phyloP scores from a whole-genome alignment of 495 filamentous ascomycete genomes.

The Trichoderma virens region DNA sequence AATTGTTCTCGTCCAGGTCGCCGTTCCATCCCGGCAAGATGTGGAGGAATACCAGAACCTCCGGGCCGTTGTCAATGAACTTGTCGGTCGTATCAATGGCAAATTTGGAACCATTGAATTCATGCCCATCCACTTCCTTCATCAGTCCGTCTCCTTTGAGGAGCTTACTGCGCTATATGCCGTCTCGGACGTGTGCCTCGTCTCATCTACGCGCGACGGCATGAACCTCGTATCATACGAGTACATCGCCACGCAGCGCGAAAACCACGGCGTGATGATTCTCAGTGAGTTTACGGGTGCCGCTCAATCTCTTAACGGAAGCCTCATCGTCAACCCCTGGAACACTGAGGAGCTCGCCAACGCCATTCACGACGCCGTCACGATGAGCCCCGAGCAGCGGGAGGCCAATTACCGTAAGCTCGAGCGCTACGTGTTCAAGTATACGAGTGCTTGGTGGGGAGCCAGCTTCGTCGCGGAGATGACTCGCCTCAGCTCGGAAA shows the following conservation, averaged over 20 bases:
- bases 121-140: slow-evolving; percentile 94
- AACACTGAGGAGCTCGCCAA: slow-evolving; percentile 83
- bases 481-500: slow-evolving; percentile 40
- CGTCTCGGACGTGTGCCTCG: slow-evolving; percentile 80
- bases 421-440: slow-evolving; percentile 76
- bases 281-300: slow-evolving; percentile 91
- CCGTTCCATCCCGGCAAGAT: slow-evolving; percentile 83
- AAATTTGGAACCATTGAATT: slow-evolving; percentile 89
- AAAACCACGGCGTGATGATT: slow-evolving; percentile 80
- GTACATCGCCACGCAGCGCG: slow-evolving; percentile 82
- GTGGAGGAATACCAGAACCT: slow-evolving; percentile 96
- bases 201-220: slow-evolving; percentile 86
- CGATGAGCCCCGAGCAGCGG: slow-evolving; percentile 76
- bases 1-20: slow-evolving; percentile 87
- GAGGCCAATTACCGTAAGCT: slow-evolving; percentile 74
- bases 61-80: slow-evolving; percentile 78
- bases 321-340: slow-evolving; percentile 84
- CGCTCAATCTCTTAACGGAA: slow-evolving; percentile 77
- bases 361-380: slow-evolving; percentile 75
- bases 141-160: slow-evolving; percentile 91
- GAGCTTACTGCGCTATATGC: slow-evolving; percentile 91
- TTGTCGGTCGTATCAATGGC: slow-evolving; percentile 88
- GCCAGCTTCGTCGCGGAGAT: slow-evolving; percentile 85
- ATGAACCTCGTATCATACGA: slow-evolving; percentile 98
- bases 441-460: slow-evolving; percentile 98